phyloP scores from a whole-genome alignment of 176 grass and related monocot genomes.

The Rhynchospora pubera region DNA sequence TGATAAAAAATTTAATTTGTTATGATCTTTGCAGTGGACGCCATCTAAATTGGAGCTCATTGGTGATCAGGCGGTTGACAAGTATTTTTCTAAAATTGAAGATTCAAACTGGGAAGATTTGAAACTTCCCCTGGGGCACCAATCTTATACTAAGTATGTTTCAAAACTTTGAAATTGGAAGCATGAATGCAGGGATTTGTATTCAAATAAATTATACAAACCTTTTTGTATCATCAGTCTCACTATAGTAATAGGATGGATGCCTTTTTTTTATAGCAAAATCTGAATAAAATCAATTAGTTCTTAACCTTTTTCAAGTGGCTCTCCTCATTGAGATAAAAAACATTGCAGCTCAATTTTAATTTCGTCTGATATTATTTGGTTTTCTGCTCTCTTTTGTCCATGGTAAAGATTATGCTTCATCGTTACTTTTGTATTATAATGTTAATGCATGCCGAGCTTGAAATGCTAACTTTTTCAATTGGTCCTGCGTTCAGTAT shows the following conservation, averaged over 20 bases:
- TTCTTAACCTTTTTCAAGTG: background rate
- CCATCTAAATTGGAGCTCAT: slow-evolving; percentile 65
- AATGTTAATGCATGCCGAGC: background rate
- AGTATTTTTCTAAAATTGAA: slow-evolving; percentile 65
- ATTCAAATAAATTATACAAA: background rate
- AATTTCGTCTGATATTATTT: background rate
- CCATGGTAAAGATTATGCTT: background rate
- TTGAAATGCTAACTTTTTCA: background rate
- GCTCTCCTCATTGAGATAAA: background rate
- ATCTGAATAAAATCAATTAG: background rate
- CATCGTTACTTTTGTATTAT: background rate
- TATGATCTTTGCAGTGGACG: slow-evolving; percentile 65
- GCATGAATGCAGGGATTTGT: background rate
- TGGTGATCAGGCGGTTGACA: slow-evolving; percentile 38
- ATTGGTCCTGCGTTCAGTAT: background rate
- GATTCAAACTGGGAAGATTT: slow-evolving; percentile 73
- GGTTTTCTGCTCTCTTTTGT: background rate
- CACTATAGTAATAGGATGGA: background rate
- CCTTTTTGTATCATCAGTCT: background rate
- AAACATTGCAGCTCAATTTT: background rate
- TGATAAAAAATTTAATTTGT: background rate
- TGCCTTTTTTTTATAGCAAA: background rate
- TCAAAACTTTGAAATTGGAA: slow-evolving; percentile 49
- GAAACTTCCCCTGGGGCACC: slow-evolving; percentile 30
- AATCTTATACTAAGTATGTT: slow-evolving; percentile 29